Conservation (phyloP, 2,329 filamentous ascomycete species). For the Colletotrichum trifolii region DNA sequence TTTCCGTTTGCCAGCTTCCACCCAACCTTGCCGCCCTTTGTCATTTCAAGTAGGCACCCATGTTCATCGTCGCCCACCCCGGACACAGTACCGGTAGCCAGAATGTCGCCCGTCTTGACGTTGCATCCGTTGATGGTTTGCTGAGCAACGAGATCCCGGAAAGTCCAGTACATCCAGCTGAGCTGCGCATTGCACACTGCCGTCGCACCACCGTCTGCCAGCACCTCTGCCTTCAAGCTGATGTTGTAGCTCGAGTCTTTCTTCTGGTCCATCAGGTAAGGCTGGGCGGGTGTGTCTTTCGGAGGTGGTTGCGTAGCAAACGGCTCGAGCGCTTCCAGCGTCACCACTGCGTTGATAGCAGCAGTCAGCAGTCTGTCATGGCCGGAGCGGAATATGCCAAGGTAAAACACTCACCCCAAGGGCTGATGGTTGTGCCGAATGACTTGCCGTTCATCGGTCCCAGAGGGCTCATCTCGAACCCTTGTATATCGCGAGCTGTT, state of each 20-base stretch:
- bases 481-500: conserved; percentile 69
- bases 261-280: conserved; percentile 48
- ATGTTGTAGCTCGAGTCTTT: conserved; percentile 50
- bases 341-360: conserved; percentile 54
- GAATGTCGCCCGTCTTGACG: conserved; percentile 52
- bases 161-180: conserved; percentile 51
- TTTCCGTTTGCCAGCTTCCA: conserved; percentile 44
- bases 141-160: conserved; percentile 50
- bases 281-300: conserved; percentile 38
- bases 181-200: conserved; percentile 45
- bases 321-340: conserved; percentile 68
- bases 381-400: background rate
- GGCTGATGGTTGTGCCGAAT: conserved; percentile 68
- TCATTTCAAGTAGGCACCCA: conserved; percentile 55
- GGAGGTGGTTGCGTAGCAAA: conserved; percentile 57
- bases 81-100: conserved; percentile 56
- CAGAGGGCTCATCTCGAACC: conserved; percentile 68
- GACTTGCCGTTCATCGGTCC: conserved; percentile 72
- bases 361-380: background rate
- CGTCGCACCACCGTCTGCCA: conserved; percentile 39
- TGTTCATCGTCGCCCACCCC: conserved; percentile 46
- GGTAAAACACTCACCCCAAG: conserved; percentile 55
- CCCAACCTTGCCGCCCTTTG: conserved; percentile 47
- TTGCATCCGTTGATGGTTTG: conserved; percentile 50
- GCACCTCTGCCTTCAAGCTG: conserved; percentile 43